Base-by-base conservation (phyloP, 1,284 basidiomycete genomes). In the Ganoderma multipileum region DNA sequence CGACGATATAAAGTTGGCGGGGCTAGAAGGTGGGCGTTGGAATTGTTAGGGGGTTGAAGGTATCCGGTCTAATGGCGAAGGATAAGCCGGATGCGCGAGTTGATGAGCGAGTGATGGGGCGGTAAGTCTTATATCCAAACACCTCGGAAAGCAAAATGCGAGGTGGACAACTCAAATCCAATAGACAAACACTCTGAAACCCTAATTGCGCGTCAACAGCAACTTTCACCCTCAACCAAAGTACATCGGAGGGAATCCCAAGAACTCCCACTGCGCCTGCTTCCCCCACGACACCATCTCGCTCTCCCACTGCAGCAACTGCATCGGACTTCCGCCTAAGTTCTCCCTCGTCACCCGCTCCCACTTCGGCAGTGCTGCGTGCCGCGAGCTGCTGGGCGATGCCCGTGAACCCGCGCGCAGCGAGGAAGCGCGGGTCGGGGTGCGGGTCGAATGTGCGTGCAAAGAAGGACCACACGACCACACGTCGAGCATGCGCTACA, bases 381-480 rank as follows among this genome's bases (percentile, higher is more conserved):
- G 57, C 38, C 20, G 74, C 71, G 44, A 78, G 71, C 12, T 73
- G 73, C 60, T 67, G 63, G 1, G 72, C 72, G 0, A 75, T 73
- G 20, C 65, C 69, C 30, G 73, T 71, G 73, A 76, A 77, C 20
- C 78, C 75, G 20, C 83, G 77, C 2, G 80, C 81, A 4, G 70
- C 64, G 26, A 84, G 77, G 72, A 80, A 83, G 0, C 69, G 75
- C 16, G 71, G 74, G 57, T 80, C 76, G 1, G 81, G 83, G 71
- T 84, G 84, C 4, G 83, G 83, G 65, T 84, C 72, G 72, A 79
- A 80, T 14, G 80, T 80, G 63, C 82, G 78, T 18, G 79, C 81
- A 69, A 84, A 85, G 4, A 79, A n/a, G n/a, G n/a, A n/a, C n/a
- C n/a, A n/a, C n/a, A 71, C 0, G 80, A 75, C 83, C 82, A 84